A percentile compares a stretch with the other conserved stretches of the same genome.
These are phyloP conservation scores for Aciculoconidium aculeatum DNA, from an alignment of 805 yeast species.

Conservation along the genomic window DNA sequence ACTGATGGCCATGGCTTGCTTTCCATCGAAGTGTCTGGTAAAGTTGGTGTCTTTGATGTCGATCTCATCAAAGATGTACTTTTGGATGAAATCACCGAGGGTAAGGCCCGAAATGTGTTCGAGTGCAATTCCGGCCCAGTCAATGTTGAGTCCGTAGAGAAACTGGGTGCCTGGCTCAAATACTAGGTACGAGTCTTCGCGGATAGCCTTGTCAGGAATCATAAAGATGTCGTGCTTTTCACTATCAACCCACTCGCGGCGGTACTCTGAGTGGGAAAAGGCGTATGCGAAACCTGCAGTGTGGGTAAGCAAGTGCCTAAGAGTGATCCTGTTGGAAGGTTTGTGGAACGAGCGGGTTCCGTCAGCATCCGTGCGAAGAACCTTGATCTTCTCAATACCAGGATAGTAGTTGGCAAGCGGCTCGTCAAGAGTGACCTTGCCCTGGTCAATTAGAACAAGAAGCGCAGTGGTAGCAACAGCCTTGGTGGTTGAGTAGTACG, in stretches of 20 bases:
- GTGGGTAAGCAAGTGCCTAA: constrained; percentile 24
- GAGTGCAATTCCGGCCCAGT: constrained; percentile 33
- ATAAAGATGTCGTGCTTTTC: no score
- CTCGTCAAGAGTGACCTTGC: constrained; percentile 24
- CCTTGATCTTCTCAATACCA: constrained; percentile 18
- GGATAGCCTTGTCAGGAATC: no score
- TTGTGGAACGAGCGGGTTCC: constrained; percentile 15
- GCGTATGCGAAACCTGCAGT: constrained; percentile 22
- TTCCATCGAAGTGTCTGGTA: constrained; percentile 1
- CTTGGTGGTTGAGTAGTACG: constrained; percentile 27
- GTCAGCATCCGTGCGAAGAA: constrained; percentile 13
- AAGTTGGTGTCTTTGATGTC: constrained; percentile 7
- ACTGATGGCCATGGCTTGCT: no score
- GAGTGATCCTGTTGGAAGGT: constrained; percentile 20
- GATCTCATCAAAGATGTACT: constrained; percentile 27
- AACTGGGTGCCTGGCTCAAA: constrained; percentile 35
- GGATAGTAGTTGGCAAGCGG: constrained; percentile 30
- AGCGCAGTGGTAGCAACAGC: constrained; percentile 29
- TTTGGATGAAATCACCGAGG: constrained; percentile 27
- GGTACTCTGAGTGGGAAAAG: constrained; percentile 5
- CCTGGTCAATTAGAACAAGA: constrained; percentile 27
- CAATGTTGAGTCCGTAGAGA: constrained; percentile 32
- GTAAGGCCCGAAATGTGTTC: constrained; percentile 26
- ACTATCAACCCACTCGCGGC: no score
- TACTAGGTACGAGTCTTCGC: constrained; percentile 1